phyloP scores from a whole-genome alignment of 192 early-diverging fungal species.

The Coemansia sp. region DNA sequence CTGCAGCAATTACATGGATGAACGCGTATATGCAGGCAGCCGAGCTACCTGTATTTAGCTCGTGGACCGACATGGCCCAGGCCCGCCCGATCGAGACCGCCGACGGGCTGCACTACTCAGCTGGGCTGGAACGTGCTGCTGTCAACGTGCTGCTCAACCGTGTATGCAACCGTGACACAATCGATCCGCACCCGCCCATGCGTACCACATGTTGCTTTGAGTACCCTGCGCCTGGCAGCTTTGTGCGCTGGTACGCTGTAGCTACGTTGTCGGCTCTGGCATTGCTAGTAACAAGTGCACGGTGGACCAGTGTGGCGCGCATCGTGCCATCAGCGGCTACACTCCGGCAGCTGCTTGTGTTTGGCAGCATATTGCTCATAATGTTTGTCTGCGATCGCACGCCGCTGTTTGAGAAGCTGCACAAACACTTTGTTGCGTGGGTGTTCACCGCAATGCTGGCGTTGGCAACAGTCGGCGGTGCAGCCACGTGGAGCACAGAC shows the following conservation, averaged over 20 bases:
- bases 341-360: constrained; percentile 54
- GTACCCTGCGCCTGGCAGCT: constrained; percentile 54
- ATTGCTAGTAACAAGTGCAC: constrained; percentile 2
- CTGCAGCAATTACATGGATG: constrained; percentile 53
- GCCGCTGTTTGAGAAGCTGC: constrained; percentile 64
- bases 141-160: constrained; percentile 63
- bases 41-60: constrained; percentile 50
- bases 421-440: constrained; percentile 57
- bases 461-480: constrained; percentile 48
- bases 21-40: constrained; percentile 55
- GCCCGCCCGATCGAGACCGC: constrained; percentile 45
- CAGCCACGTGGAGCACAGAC: constrained; percentile 27
- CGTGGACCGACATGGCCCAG: constrained; percentile 55
- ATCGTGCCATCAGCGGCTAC: constrained; percentile 34
- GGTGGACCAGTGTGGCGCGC: background rate
- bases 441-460: constrained; percentile 55
- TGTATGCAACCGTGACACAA: constrained; percentile 57
- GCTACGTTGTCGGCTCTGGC: constrained; percentile 23
- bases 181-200: constrained; percentile 56
- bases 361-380: constrained; percentile 57
- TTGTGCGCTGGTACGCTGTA: constrained; percentile 39
- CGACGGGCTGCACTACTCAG: constrained; percentile 73
- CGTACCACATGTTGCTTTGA: constrained; percentile 61
- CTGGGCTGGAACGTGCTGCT: constrained; percentile 50
- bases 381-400: constrained; percentile 73